A percentile compares a stretch with the other conserved stretches of the same genome.
Conservation (phyloP, 176 grass and related monocot species). For the Phyllostachys edulis region DNA sequence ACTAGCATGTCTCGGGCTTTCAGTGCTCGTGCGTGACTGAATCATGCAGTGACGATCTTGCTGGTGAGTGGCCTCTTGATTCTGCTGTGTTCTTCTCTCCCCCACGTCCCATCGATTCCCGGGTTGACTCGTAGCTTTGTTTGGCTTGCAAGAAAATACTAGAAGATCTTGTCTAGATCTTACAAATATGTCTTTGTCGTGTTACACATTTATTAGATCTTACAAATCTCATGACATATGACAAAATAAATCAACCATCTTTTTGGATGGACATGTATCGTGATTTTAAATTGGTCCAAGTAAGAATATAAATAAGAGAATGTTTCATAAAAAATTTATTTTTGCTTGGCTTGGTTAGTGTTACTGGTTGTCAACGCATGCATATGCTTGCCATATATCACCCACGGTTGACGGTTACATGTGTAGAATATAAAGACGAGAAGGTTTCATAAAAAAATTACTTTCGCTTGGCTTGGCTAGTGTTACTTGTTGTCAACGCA, state of each 20-base stretch:
- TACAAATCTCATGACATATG: too few species aligned
- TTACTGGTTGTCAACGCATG: background rate
- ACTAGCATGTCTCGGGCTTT: background rate
- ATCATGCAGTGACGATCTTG: background rate
- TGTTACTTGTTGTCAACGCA: background rate
- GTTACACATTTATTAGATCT: too few species aligned
- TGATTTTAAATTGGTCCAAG: too few species aligned
- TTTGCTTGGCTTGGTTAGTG: background rate
- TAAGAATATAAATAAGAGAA: too few species aligned
- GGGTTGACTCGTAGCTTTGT: background rate
- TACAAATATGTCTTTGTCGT: too few species aligned
- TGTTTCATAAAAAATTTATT: too few species aligned
- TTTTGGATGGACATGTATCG: too few species aligned
- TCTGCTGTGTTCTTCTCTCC: background rate
- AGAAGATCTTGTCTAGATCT: too few species aligned
- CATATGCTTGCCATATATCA: background rate
- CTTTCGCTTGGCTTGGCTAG: background rate
- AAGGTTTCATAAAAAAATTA: too few species aligned
- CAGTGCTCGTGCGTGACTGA: background rate
- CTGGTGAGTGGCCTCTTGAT: background rate
- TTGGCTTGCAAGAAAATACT: background rate
- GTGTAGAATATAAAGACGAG: background rate
- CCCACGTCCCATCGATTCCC: background rate
- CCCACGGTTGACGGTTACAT: background rate
- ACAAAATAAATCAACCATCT: too few species aligned